Evolutionary conservation across 2,329 filamentous ascomycete genomes (phyloP).

Genomic region (Magnaporthales sp.): DNA sequence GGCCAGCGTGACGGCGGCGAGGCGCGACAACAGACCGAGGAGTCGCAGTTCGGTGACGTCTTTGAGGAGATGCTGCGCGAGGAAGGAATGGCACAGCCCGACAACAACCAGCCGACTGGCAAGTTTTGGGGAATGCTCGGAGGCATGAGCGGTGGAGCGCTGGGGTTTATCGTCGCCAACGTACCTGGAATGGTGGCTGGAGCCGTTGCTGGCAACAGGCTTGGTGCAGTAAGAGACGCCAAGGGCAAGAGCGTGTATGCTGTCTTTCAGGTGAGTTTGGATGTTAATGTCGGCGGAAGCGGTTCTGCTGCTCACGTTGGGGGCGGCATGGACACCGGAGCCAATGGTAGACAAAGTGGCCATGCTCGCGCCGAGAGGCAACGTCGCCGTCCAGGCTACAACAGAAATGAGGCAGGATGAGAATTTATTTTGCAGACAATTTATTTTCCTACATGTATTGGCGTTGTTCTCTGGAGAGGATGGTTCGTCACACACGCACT

Average conservation of each 20-base stretch:
- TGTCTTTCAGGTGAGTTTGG: conserved; percentile 58
- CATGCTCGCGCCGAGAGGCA: not conserved
- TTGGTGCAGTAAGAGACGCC: conserved; percentile 84
- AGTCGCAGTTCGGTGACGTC: conserved; percentile 78
- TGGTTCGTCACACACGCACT: conserved; percentile 2
- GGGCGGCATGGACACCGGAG: not conserved
- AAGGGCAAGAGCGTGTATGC: conserved; percentile 92
- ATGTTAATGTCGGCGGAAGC: conserved; percentile 4
- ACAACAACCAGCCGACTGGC: conserved; percentile 49
- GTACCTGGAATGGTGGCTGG: conserved; percentile 83
- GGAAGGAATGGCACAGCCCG: conserved; percentile 70
- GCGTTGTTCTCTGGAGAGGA: not conserved
- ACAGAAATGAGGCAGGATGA: not conserved
- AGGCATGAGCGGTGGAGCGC: conserved; percentile 74
- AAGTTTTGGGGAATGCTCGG: conserved; percentile 85
- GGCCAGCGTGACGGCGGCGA: conserved; percentile 20
- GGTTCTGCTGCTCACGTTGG: not conserved
- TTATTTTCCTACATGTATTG: not conserved
- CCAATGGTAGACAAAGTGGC: not conserved
- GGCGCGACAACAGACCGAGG: conserved; percentile 47
- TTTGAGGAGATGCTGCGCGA: conserved; percentile 89
- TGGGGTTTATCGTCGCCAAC: conserved; percentile 94
- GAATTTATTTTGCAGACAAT: not conserved
- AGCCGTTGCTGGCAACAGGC: conserved; percentile 80
- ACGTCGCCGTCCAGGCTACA: not conserved